phyloP scores from a whole-genome alignment of 2,329 filamentous ascomycete species.

The Neonectria coccinea region DNA sequence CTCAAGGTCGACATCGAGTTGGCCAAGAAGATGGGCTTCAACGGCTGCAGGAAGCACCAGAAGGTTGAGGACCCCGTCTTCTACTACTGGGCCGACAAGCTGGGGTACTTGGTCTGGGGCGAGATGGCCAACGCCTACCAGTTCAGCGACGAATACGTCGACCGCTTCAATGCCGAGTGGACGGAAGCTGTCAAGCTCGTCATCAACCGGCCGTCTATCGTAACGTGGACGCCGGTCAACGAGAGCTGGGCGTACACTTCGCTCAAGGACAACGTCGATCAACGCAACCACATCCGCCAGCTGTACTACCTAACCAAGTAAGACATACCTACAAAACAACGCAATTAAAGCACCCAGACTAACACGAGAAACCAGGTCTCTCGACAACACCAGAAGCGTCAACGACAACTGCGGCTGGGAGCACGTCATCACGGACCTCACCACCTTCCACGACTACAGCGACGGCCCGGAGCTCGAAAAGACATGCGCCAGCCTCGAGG shows the following conservation, averaged over 20 bases:
- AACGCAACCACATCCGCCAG: constrained; percentile 72
- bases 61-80: constrained; percentile 73
- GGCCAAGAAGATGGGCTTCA: constrained; percentile 71
- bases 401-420: constrained; percentile 82
- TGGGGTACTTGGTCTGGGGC: constrained; percentile 73
- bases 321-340: constrained; percentile 28
- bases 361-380: constrained; percentile 48
- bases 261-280: constrained; percentile 65
- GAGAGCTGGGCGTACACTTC: constrained; percentile 72
- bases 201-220: constrained; percentile 73
- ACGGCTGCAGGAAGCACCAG: constrained; percentile 74
- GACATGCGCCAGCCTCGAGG: constrained; percentile 64
- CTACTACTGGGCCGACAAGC: constrained; percentile 70
- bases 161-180: constrained; percentile 74
- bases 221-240: constrained; percentile 77
- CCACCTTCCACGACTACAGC: constrained; percentile 76
- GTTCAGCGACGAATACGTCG: constrained; percentile 68
- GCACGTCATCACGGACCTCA: constrained; percentile 72
- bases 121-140: constrained; percentile 75
- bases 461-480: constrained; percentile 67
- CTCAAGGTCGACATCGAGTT: constrained; percentile 66
- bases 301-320: constrained; percentile 75
- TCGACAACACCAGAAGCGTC: constrained; percentile 73
- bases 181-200: constrained; percentile 70
- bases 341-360: constrained; percentile 6